Evolutionary conservation across 345 rosid species (phyloP), one percentile per base, ranked within the genome.

Genomic region (Melaleuca quinquenervia): DNA sequence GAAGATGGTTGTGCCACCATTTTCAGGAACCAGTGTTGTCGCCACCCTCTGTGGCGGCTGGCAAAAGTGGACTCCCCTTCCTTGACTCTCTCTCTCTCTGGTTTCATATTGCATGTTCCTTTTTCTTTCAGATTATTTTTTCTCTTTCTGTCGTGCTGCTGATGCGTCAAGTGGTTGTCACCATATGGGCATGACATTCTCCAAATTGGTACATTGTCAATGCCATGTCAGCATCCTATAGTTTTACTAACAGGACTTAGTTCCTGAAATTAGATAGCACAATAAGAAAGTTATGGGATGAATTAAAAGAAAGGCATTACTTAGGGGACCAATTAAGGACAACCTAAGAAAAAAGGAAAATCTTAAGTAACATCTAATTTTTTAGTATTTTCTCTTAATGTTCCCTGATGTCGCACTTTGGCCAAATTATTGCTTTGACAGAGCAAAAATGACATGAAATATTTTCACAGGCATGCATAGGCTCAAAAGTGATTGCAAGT

Each of bases 401-500:
- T 70, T 70, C 9, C 26, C 13, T 36, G 48, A 70, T 70, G 48
- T 18, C 48, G 80, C 80, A 18, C 26, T 70, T 70, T 20, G 32
- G 80, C 3, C 36, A 70, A 70, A 36, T 70, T 70, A 36, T 70
- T 70, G 80, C 48, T 70, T 36, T 70, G 48, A 36, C 26, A 18
- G 13, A 70, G 36, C 80, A 70, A 70, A 58, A 36, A 22, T 70
- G 80, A 70, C n/a, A 36, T 58, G 7, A 50, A 82, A 48, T 82
- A n/a, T 89, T 32, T 55, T 84, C 88, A 41, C 95, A 97, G 99
- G 99, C 99, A 87, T 94, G 98, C 91, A 96, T 97, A 86, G 99
- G 99, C 89, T 55, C 99, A 82, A 97, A 95, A 90, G 98, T 97
- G 86, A 95, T 97, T 85, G 98, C 99, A 36, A 97, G 99, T 83